These are phyloP conservation scores for Talaromyces sp. DNA, from an alignment of 2,329 filamentous ascomycete species.

Conservation along the genomic window DNA sequence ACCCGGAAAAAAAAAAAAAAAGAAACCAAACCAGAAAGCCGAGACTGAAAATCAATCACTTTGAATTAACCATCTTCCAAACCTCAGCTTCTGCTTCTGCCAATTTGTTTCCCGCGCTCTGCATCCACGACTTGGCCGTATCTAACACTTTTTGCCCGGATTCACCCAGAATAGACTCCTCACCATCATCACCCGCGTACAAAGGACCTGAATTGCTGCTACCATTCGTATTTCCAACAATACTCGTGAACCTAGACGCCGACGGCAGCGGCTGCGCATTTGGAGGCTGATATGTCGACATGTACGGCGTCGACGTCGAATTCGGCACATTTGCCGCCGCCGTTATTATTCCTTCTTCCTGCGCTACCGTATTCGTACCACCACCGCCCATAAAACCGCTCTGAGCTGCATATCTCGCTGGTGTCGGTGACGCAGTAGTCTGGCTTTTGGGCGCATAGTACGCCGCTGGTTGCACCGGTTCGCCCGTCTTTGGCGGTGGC, in stretches of 20 bases:
- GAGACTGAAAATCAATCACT: neutral
- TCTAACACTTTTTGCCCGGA: constrained; percentile 27
- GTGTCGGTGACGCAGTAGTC: neutral
- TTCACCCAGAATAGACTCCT: neutral
- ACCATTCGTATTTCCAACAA: neutral
- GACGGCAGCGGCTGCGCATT: neutral
- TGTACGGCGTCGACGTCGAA: constrained; percentile 6
- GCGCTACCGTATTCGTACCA: too few species aligned
- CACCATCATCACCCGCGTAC: constrained; percentile 15
- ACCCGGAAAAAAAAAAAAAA: neutral
- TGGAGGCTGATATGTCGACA: constrained; percentile 13
- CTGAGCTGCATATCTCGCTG: neutral
- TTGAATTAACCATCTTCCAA: constrained; percentile 42
- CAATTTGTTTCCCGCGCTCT: constrained; percentile 35
- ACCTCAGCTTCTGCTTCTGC: constrained; percentile 43
- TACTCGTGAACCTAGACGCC: neutral
- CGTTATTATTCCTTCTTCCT: neutral
- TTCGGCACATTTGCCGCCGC: neutral
- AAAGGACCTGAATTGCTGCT: neutral
- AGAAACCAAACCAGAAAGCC: neutral
- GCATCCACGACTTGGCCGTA: constrained; percentile 39
- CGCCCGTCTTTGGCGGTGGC: constrained; percentile 11
- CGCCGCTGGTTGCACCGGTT: neutral
- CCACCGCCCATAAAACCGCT: neutral
- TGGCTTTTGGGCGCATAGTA: neutral